These are phyloP conservation scores for Irpex sp. DNA, from an alignment of 1,284 basidiomycete species.

Conservation along the genomic window DNA sequence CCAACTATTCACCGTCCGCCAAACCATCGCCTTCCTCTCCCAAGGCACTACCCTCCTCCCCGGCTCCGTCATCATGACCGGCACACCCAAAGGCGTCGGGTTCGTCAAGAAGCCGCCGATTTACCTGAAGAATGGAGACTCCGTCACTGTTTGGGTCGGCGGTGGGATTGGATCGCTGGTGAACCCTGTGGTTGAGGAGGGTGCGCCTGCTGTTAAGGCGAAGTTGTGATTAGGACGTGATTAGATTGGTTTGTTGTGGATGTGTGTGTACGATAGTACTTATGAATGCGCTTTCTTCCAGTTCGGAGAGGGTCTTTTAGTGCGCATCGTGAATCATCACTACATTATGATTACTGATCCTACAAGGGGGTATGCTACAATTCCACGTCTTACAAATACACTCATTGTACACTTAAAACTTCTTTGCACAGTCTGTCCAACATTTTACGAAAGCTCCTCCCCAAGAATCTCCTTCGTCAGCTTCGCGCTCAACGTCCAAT, in stretches of 20 bases:
- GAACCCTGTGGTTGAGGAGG: conserved; percentile 72
- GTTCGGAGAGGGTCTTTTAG: too few species aligned
- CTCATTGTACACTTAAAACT: too few species aligned
- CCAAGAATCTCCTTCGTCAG: conserved; percentile 25
- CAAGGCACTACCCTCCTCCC: conserved; percentile 84
- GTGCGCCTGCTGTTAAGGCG: conserved; percentile 28
- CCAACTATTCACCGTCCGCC: conserved; percentile 71
- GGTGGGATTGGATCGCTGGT: conserved; percentile 70
- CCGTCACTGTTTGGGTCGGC: conserved; percentile 62
- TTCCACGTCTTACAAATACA: too few species aligned
- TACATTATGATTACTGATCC: too few species aligned
- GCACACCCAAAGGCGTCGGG: conserved; percentile 76
- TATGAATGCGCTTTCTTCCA: not conserved
- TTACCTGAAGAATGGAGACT: conserved; percentile 76
- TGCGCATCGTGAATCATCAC: too few species aligned
- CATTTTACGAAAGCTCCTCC: conserved; percentile 15
- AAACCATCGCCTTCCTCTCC: conserved; percentile 77
- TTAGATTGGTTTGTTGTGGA: not conserved
- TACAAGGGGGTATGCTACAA: too few species aligned
- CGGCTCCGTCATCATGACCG: conserved; percentile 81
- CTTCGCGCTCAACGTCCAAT: conserved; percentile 25
- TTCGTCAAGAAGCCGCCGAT: conserved; percentile 69
- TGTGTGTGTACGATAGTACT: not conserved
- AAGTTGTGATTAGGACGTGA: conserved; percentile 32
- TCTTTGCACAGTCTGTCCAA: not conserved